These are phyloP conservation scores for Populus euphratica DNA, from an alignment of 345 rosid genomes.

Conservation along the genomic window DNA sequence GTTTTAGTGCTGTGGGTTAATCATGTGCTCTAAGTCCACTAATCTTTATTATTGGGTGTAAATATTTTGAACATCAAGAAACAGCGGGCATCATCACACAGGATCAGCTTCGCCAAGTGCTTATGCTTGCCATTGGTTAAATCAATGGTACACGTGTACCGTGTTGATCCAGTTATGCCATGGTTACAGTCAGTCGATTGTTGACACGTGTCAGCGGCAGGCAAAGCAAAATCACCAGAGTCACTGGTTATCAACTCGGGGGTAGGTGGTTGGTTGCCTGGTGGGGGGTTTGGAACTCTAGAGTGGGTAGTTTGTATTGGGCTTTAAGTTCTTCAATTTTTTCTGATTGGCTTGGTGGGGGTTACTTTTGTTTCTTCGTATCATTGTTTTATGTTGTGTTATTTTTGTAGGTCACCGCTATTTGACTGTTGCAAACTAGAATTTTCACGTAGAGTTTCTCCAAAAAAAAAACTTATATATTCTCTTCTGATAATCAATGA, in stretches of 20 bases:
- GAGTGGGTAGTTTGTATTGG: background rate
- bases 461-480: background rate
- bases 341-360: background rate
- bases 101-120: background rate
- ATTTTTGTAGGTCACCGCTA: background rate
- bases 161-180: background rate
- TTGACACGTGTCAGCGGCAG: background rate
- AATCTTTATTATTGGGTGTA: background rate
- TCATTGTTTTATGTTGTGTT: background rate
- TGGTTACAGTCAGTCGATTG: background rate
- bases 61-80: constrained; percentile 1
- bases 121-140: background rate
- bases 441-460: background rate
- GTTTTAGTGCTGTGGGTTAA: constrained; percentile 16
- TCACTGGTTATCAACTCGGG: background rate
- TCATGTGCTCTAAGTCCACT: background rate
- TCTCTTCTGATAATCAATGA: background rate
- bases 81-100: background rate
- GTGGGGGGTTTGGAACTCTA: background rate
- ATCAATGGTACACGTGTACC: background rate
- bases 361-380: background rate
- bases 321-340: background rate
- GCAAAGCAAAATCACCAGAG: background rate
- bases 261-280: background rate
- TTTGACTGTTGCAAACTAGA: background rate